phyloP scores from a whole-genome alignment of 148 eudicot species.

The Rhododendron kiyosumense region DNA sequence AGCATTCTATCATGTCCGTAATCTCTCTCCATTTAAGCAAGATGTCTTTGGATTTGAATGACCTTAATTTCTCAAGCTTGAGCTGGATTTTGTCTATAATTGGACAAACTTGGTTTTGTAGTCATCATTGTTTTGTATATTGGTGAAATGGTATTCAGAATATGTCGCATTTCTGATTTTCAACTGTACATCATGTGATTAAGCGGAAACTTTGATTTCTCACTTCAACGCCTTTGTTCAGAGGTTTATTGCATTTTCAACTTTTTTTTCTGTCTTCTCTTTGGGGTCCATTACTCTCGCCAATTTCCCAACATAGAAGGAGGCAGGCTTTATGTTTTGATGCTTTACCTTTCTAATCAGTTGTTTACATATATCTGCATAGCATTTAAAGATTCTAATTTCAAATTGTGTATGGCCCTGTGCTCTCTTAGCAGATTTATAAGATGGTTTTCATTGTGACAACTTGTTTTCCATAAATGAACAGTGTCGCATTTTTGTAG shows the following conservation, averaged over 20 bases:
- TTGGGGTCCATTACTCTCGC: not conserved
- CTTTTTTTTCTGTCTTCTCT: not conserved
- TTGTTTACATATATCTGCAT: not conserved
- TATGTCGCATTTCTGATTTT: not conserved
- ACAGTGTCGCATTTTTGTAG: not conserved
- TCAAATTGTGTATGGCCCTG: not conserved
- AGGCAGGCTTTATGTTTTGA: not conserved
- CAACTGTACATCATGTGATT: not conserved
- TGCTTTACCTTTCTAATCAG: not conserved
- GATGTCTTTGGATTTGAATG: not conserved
- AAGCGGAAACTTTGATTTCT: not conserved
- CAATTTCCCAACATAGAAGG: not conserved
- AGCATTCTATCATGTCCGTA: slow-evolving; percentile 53
- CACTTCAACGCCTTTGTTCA: not conserved
- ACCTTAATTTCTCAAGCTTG: not conserved
- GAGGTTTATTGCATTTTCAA: not conserved
- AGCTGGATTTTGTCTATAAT: not conserved
- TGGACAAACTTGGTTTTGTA: not conserved
- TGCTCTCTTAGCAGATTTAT: not conserved
- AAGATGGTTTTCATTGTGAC: not conserved
- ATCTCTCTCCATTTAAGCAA: not conserved
- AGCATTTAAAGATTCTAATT: not conserved
- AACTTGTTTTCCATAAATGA: not conserved
- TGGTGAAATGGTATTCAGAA: not conserved
- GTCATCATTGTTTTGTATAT: not conserved